Base-by-base conservation (phyloP, 2,329 filamentous ascomycete species). In the Pseudogymnoascus sp. region DNA sequence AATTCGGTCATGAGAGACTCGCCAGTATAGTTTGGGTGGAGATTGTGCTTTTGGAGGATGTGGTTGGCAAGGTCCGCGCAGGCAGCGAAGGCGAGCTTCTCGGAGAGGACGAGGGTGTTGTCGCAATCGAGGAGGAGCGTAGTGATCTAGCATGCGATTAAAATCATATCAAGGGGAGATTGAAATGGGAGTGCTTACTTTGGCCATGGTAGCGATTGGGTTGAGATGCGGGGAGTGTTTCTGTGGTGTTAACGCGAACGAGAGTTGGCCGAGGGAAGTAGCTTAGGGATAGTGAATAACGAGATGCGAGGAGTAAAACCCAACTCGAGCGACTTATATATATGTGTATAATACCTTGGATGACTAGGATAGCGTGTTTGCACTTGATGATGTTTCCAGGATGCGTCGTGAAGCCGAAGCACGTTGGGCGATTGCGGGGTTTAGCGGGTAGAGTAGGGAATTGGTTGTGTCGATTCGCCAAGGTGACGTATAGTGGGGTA, bases 61-160 rank as follows among this genome's bases (percentile, higher is more conserved):
- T 91, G 80, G 77, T 96, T 96, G 79, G 91, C 88, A 66, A 96
- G 85, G 63, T 90, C 88, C 70, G 91, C 90, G 75, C 90, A 96
- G 67, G 90, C 91, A 77, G 93, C 90, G 74, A 96, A 96, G 72
- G 91, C 91, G 68, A 96, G 82, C 70, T 89, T 86, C 79, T 96
- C 92, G 60, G 90, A 95, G 69, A 94, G 85, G 73, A 94, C 91
- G 73, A 96, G 90, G 65, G 91, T 96, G 82, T 96, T 96, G 83
- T 96, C 83, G 76, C 83, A 86, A 74, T 91, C 88, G 74, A 91
- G 88, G 68, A 91, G 81, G 71, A 91, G 78, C 65, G 87, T 82
- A 61, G 80, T 89, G 75, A 90, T 87, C 81, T 85, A 68, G 62
- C 3, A 30, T 30, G 16, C 30, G 7, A 25, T 37, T 39, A 37